Evolutionary conservation across 768 basidiomycete genomes (phyloP).

Genomic region (Suillus clintonianus): DNA sequence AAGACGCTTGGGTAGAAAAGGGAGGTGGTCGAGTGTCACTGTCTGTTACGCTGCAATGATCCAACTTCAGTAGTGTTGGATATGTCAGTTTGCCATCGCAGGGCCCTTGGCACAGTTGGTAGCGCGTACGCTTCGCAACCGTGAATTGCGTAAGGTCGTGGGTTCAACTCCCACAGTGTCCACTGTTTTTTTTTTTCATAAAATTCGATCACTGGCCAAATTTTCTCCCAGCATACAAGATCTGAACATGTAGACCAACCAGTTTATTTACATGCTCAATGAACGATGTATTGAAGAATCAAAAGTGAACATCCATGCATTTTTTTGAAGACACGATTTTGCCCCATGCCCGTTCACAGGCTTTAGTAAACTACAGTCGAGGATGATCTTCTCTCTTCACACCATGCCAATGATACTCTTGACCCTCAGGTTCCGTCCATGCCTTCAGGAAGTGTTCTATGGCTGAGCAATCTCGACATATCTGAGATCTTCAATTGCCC

Average conservation of each 20-base stretch:
- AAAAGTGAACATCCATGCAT: neutral
- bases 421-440: too few relatives aligned
- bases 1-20: slow-evolving; percentile 1
- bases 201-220: too few relatives aligned
- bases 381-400: too few relatives aligned
- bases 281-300: too few relatives aligned
- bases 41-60: neutral
- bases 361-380: too few relatives aligned
- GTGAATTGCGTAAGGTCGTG: slow-evolving; percentile 34
- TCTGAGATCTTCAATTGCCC: too few relatives aligned
- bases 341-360: neutral
- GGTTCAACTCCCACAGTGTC: slow-evolving; percentile 37
- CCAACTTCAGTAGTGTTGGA: too few relatives aligned
- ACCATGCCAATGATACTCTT: too few relatives aligned
- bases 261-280: too few relatives aligned
- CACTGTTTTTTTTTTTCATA: slow-evolving; percentile 16
- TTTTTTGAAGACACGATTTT: neutral
- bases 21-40: neutral
- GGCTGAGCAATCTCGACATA: too few relatives aligned
- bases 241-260: neutral
- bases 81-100: neutral
- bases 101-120: slow-evolving; percentile 37
- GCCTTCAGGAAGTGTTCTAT: too few relatives aligned
- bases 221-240: neutral
- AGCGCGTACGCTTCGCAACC: slow-evolving; percentile 34